These are phyloP conservation scores for Scopulariopsis brevicaulis DNA, from an alignment of 2,329 filamentous ascomycete genomes.

Conservation along the genomic window DNA sequence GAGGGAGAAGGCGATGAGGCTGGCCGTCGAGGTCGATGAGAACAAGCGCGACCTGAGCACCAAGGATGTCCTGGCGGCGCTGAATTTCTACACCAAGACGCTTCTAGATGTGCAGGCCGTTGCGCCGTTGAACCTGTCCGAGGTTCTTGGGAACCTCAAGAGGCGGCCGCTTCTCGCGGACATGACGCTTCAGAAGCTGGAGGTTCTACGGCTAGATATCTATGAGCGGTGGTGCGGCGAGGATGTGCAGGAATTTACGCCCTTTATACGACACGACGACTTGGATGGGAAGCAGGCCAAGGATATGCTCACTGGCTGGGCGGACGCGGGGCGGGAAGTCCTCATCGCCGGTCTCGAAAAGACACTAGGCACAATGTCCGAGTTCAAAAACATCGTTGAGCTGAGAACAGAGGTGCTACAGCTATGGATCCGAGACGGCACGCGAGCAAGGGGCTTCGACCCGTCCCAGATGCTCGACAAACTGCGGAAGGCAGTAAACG, in stretches of 20 bases:
- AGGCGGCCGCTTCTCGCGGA: slow-evolving; percentile 62
- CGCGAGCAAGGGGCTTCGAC: slow-evolving; percentile 54
- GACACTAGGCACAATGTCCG: slow-evolving; percentile 45
- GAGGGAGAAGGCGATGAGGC: slow-evolving; percentile 55
- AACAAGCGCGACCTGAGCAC: slow-evolving; percentile 25
- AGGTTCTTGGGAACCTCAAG: slow-evolving; percentile 59
- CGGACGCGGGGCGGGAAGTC: slow-evolving; percentile 43
- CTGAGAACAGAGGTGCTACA: slow-evolving; percentile 60
- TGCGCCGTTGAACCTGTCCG: slow-evolving; percentile 60
- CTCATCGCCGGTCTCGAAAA: slow-evolving; percentile 51
- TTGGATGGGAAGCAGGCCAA: slow-evolving; percentile 48
- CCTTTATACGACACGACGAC: slow-evolving; percentile 77
- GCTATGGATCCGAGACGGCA: slow-evolving; percentile 62
- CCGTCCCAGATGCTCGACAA: slow-evolving; percentile 56
- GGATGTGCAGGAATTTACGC: slow-evolving; percentile 75
- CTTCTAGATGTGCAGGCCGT: slow-evolving; percentile 67
- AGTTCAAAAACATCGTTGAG: slow-evolving; percentile 58
- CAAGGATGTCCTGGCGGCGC: slow-evolving; percentile 46
- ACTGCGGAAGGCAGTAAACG: slow-evolving; percentile 58
- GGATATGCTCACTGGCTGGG: slow-evolving; percentile 53
- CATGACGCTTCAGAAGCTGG: slow-evolving; percentile 48
- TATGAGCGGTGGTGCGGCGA: slow-evolving; percentile 71
- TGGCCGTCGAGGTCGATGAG: slow-evolving; percentile 43
- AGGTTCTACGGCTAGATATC: slow-evolving; percentile 66
- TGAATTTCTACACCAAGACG: slow-evolving; percentile 67